A percentile compares a stretch with the other conserved stretches of the same genome.
These are phyloP conservation scores for Edaphochlamys debaryana DNA, from an alignment of 139 green algal genomes.

Conservation along the genomic window DNA sequence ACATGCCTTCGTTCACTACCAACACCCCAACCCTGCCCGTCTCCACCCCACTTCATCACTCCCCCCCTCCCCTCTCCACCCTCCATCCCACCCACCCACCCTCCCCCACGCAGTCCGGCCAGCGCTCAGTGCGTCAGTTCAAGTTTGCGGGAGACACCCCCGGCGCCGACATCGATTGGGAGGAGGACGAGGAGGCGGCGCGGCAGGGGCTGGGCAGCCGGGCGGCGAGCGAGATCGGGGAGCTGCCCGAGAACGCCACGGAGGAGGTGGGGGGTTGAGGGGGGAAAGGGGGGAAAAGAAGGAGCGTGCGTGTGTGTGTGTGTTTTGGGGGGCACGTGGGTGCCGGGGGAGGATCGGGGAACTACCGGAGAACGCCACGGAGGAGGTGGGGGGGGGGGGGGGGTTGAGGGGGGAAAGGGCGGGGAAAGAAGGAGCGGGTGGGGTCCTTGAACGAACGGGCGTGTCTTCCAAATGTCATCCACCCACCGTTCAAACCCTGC, in stretches of 20 bases:
- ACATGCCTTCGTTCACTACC: too few relatives aligned
- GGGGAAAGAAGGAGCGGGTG: not conserved
- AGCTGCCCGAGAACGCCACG: conserved; percentile 1
- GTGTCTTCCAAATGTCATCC: too few relatives aligned
- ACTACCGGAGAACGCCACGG: conserved; percentile 1
- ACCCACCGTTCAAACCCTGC: not conserved
- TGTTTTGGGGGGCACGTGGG: too few relatives aligned
- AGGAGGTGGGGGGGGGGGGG: not conserved
- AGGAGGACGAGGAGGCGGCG: conserved; percentile 3
- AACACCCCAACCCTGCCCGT: too few relatives aligned
- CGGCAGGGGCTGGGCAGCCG: not conserved
- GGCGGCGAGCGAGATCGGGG: not conserved
- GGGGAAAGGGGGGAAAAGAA: not conserved
- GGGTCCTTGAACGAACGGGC: not conserved
- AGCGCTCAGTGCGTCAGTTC: conserved; percentile 23
- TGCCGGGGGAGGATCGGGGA: not conserved
- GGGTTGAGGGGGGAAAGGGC: not conserved
- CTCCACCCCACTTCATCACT: too few relatives aligned
- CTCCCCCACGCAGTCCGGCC: not conserved
- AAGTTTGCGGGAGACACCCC: conserved; percentile 1
- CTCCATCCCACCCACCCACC: too few relatives aligned
- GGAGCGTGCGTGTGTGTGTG: too few relatives aligned
- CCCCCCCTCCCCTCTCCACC: too few relatives aligned
- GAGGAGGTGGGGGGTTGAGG: conserved; percentile 5
- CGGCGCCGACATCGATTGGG: not conserved